Base-by-base conservation (phyloP, 2,329 filamentous ascomycete genomes). In the Cercospora sesami region DNA sequence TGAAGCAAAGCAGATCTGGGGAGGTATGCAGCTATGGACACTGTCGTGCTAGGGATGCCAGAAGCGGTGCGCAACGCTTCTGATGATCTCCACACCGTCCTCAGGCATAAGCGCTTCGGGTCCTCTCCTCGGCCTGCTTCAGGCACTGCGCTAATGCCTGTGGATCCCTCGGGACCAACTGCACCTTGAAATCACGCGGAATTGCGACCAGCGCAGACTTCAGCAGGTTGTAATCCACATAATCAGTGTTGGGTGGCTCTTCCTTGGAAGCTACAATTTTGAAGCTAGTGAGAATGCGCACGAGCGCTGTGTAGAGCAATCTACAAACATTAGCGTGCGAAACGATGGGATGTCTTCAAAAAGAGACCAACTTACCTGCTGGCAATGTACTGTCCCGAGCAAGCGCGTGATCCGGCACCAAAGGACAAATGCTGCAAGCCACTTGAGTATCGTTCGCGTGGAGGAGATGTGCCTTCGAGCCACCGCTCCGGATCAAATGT, bases 181-280 rank as follows among this genome's bases (percentile, higher is more conserved):
- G 84, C 5, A 88, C 82, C 72, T 86, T 86, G 75, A 88, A 89
- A 55, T 86, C 82, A 55, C 83, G 77, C 1, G 86, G 87, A 61
- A 89, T 88, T 0, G 87, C 86, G 12, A 88, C 86, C 36, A 89
- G 72, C 0, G 86, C 86, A 1, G 82, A 84, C 77, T 88, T 88
- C 72, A 87, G 83, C 72, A 85, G 81, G 71, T 88, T 89, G 72
- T 88, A 88, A 5, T 89, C 86, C 4, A 88, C 83, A 69, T 88
- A 88, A 73, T 88, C 86, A 0, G 86, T 88, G 70, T 87, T 88
- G 0, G 86, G 86, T 0, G 86, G 86, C 53, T 83, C 77, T 0
- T 75, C 73, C 61, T 83, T 79, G 71, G 80, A 82, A 26, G 85
- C 80, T 33, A 85, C 80, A 64, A 86, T 83, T 69, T 79, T 81